Evolutionary conservation across 129 eudicot genomes (phyloP), one percentile per base, ranked within the genome.

Genomic region (Silybum marianum): DNA sequence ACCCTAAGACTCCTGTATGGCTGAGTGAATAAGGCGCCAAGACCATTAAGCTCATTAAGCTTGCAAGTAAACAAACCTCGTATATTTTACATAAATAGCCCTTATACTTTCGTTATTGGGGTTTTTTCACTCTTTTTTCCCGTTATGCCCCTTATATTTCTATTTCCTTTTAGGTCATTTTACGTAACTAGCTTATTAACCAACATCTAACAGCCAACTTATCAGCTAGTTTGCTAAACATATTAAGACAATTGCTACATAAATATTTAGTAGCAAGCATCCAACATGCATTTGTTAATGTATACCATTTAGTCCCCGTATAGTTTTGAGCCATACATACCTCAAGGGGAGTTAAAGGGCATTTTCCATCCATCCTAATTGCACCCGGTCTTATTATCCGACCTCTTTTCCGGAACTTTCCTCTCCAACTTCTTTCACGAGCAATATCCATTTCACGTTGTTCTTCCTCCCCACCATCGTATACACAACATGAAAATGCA

Each of bases 391-490:
- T 91, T 83, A 96, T 96, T 46, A 96, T 71, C 66, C 98, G 90
- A 71, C 93, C 95, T 81, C 95, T 93, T 78, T 89, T 89, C 46
- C 97, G 91, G 72, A 96, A 96, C 81, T 96, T 96, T 67, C 99
- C 99, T 87, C 99, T 87, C 99, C 99, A 96, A 84, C 99, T 93
- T 85, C 96, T 89, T 90, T 96, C 99, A 51, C 99, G 93, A 75
- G 97, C 98, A 85, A 91, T 80, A 84, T 96, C 99, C 99, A 96
- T 96, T 76, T 96, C 99, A 18, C 16, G 89, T 83, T 96, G 96
- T 86, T 96, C 99, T 85, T 93, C 98, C 76, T 91, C 98, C 10
- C 99, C 99, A n/a, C 99, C 99, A 85, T 93, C 99, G 80, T 96
- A 96, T 82, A 89, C 75, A 83, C 99, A 96, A 76, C 99, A 96